These are phyloP conservation scores for Calendula officinalis DNA, from an alignment of 129 eudicot genomes.

Conservation along the genomic window DNA sequence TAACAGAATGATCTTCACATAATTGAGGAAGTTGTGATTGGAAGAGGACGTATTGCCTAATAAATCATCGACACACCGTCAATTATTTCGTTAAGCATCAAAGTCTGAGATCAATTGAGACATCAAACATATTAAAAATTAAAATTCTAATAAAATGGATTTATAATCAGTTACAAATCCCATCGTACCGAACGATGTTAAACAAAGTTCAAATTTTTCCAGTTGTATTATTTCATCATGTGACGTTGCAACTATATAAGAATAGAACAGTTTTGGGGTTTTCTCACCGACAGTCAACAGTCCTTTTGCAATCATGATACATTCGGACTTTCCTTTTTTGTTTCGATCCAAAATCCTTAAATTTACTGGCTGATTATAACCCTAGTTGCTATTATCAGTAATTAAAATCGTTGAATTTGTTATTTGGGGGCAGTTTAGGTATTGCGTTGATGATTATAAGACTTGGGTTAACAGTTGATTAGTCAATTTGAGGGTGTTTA, in stretches of 20 bases:
- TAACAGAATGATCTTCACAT: too few relatives aligned
- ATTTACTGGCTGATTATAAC: background rate
- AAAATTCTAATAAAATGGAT: background rate
- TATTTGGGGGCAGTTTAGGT: background rate
- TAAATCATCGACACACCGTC: too few relatives aligned
- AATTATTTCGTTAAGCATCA: too few relatives aligned
- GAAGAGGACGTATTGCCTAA: too few relatives aligned
- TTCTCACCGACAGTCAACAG: background rate
- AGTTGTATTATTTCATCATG: conserved; percentile 24
- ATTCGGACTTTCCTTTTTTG: conserved; percentile 7
- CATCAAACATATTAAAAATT: background rate
- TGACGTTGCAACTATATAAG: conserved; percentile 7
- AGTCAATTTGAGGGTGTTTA: conserved; percentile 17
- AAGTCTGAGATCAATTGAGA: too few relatives aligned
- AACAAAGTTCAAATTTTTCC: background rate
- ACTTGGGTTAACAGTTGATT: conserved; percentile 1
- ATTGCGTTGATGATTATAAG: conserved; percentile 3
- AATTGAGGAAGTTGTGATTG: too few relatives aligned
- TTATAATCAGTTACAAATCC: background rate
- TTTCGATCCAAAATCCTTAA: conserved; percentile 10
- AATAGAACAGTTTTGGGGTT: conserved; percentile 20
- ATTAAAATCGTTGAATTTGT: background rate
- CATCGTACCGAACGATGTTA: conserved; percentile 19
- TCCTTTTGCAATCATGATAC: background rate
- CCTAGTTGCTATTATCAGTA: background rate